These are phyloP conservation scores for Solanum aculeatissimum DNA, from an alignment of 305 asterid genomes.

Conservation along the genomic window DNA sequence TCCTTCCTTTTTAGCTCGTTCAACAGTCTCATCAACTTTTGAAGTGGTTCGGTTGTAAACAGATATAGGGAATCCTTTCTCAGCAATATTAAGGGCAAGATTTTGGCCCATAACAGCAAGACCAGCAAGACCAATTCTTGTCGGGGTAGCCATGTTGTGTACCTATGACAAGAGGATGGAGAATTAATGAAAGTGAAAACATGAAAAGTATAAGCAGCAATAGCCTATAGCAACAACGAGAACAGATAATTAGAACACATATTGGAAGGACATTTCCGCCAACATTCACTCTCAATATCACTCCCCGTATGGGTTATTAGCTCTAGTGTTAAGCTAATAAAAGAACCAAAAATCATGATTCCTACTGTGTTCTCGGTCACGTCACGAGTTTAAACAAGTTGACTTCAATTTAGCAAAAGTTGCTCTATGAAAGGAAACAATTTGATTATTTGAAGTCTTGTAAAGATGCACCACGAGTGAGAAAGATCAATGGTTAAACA, in stretches of 20 bases:
- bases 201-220: not conserved
- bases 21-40: conserved; percentile 60
- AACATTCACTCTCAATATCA: not conserved
- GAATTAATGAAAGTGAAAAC: not conserved
- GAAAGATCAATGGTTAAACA: not conserved
- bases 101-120: conserved; percentile 76
- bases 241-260: not conserved
- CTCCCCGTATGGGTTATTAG: not conserved
- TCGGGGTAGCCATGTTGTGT: conserved; percentile 32
- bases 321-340: not conserved
- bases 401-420: not conserved
- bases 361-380: not conserved
- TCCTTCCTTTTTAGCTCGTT: conserved; percentile 57
- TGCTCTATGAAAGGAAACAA: not conserved
- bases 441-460: not conserved
- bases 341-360: not conserved
- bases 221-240: not conserved
- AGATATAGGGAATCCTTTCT: conserved; percentile 85
- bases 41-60: conserved; percentile 62
- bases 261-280: not conserved
- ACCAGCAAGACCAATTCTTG: conserved; percentile 70
- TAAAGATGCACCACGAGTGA: not conserved
- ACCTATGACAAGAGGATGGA: not conserved
- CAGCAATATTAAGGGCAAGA: conserved; percentile 94
- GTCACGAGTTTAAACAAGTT: not conserved